phyloP scores from a whole-genome alignment of 805 yeast species.

The Barnettozyma wickerhamii region DNA sequence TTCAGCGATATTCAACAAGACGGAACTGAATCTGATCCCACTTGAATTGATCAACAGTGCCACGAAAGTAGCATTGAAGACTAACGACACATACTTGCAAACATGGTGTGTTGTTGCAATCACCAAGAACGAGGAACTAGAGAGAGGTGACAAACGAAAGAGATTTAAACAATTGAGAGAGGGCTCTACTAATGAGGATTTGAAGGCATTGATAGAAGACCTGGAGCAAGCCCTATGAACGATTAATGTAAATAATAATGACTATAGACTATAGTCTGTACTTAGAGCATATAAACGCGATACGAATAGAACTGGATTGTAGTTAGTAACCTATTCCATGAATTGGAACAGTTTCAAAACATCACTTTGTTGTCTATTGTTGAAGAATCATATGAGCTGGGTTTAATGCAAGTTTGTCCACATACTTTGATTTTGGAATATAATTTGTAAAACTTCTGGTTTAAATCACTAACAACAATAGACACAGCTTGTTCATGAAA shows the following conservation, averaged over 20 bases:
- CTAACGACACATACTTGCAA: conserved; percentile 6
- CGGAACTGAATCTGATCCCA: conserved; percentile 9
- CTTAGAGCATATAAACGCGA: too few species aligned
- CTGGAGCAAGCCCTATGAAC: neutral
- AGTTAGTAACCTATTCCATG: too few species aligned
- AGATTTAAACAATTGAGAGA: conserved; percentile 1
- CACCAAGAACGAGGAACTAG: neutral
- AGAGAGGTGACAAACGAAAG: neutral
- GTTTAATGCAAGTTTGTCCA: conserved; percentile 7
- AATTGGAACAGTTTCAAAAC: too few species aligned
- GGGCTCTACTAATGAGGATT: neutral
- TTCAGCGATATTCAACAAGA: neutral
- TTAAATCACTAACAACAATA: conserved; percentile 6
- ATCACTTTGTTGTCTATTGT: neutral
- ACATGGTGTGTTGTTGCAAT: conserved; percentile 14
- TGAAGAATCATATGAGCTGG: conserved; percentile 8
- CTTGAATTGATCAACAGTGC: conserved; percentile 10
- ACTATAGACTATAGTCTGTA: neutral
- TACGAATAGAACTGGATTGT: too few species aligned
- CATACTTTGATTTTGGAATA: conserved; percentile 2
- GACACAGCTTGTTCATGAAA: too few species aligned
- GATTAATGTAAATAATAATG: neutral
- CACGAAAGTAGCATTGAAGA: conserved; percentile 7
- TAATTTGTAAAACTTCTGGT: neutral
- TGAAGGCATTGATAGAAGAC: neutral